Evolutionary conservation across 768 basidiomycete species (phyloP), one percentile per base, ranked within the genome.

Genomic region (Lentinula sp.): DNA sequence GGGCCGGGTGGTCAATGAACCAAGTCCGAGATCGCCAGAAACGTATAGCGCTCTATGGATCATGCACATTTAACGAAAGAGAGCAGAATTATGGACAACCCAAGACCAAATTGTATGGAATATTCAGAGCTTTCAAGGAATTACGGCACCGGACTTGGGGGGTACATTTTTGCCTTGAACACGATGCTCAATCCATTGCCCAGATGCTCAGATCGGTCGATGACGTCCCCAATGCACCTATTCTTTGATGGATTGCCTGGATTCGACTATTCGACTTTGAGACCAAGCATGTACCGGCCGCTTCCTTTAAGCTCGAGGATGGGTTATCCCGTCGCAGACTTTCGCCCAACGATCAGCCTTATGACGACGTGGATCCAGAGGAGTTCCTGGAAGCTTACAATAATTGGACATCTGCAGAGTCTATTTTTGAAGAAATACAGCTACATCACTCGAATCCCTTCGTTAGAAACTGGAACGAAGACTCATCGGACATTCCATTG

Each of bases 171-270:
- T 54, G 66, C 6, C 21, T 76, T 0, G 72, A 78, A 58, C 69
- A 73, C 3, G 74, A 78, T 55, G 74, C 72, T 0, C 68, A 71
- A 45, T 74, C 70, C 40, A 67, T 80, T 2, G 69, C 65, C 21
- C 70, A 71, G 6, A 78, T 76, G 76, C 61, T 79, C 2, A 69
- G 69, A 21, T 63, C 70, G 1, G 74, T 74, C 0, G 73, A 79
- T 42, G 58, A 75, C 1, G 65, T 68, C 1, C 75, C 76, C 0
- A 75, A 74, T 56, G 70, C 72, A 0, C 68, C 74, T 0, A 68
- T 78, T 52, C 73, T 75, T 18, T 53, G 72, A 21, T 79, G 77
- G 78, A 70, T 79, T 2, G 39, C 65, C 5, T 74, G 69, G 43
- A 72, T 78, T 6, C 59, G 66, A 0, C 55, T 75, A 0, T 79